These are phyloP conservation scores for Rhizomucor miehei DNA, from an alignment of 371 early-diverging fungal species.

Conservation along the genomic window DNA sequence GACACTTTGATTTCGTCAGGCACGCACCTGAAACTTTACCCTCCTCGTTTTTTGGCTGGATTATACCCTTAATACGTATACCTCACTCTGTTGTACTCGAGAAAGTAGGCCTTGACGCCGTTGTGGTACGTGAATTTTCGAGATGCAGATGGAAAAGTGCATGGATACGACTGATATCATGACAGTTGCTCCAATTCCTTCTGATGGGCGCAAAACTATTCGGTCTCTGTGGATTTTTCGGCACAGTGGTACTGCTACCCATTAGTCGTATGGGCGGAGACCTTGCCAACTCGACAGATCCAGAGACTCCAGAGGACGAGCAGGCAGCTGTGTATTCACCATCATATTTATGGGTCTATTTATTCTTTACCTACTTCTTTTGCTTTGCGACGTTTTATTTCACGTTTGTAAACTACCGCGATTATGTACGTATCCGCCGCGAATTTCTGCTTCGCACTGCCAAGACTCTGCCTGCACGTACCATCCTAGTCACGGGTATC, in stretches of 20 bases:
- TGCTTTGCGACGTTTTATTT: slow-evolving; percentile 59
- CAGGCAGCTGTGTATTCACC: slow-evolving; percentile 19
- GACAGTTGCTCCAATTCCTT: slow-evolving; percentile 50
- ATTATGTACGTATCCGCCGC: slow-evolving; percentile 54
- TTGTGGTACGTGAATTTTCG: slow-evolving; percentile 42
- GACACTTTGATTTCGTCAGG: slow-evolving; percentile 18
- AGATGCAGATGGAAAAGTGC: neutral
- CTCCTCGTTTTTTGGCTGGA: slow-evolving; percentile 61
- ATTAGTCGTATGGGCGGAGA: slow-evolving; percentile 49
- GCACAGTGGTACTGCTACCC: slow-evolving; percentile 43
- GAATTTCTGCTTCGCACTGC: slow-evolving; percentile 48
- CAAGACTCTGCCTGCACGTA: slow-evolving; percentile 52
- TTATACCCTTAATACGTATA: slow-evolving; percentile 50
- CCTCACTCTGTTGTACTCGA: slow-evolving; percentile 56
- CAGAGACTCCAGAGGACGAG: slow-evolving; percentile 17
- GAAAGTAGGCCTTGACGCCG: slow-evolving; percentile 67
- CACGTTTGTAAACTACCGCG: slow-evolving; percentile 58
- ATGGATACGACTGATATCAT: neutral
- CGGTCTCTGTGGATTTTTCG: slow-evolving; percentile 48
- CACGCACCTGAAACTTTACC: slow-evolving; percentile 55
- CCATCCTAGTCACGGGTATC: slow-evolving; percentile 59
- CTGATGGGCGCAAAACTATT: slow-evolving; percentile 51
- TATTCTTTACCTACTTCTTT: slow-evolving; percentile 63
- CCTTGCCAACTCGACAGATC: slow-evolving; percentile 28
- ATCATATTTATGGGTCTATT: slow-evolving; percentile 51